Evolutionary conservation across 1,284 basidiomycete genomes (phyloP), one percentile per base, ranked within the genome.

Genomic region (Pascua sp.): DNA sequence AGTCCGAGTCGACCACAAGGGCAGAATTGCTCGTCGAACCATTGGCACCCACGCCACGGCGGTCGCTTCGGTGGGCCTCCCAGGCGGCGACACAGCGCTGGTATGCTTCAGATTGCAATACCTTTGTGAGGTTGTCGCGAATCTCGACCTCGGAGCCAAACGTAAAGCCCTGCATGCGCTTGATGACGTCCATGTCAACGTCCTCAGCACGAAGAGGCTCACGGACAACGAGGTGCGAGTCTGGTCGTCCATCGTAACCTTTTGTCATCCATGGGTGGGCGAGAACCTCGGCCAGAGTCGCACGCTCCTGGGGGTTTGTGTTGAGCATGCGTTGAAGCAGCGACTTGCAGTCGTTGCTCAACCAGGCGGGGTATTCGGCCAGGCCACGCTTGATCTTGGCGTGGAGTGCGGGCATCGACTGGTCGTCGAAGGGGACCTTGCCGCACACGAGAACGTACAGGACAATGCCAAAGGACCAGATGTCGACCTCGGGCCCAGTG

Each of bases 381-480:
- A 94, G 80, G 1, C 96, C 95, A 3, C 93, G 85, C 78, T 98
- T 99, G 80, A 99, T 98, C 81, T 98, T 98, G 43, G 95, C 95
- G 73, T 98, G 96, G 50, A 98, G 80, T 0, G 94, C 95, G 2
- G 95, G 96, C 95, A 98, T 98, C 71, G 89, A 93, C 78, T 98
- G 93, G 75, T 99, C 96, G 73, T 99, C 95, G 71, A 98, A 98
- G 0, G 95, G 95, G 1, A 98, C 95, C 78, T 96, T 98, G 52
- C 95, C 96, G 73, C 94, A 98, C 0, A 98, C 93, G 48, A 98
- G 83, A 12, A 97, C 94, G 70, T 98, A 98, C 11, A 98, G 83
- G 9, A 98, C 95, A 59, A 98, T 94, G 8, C 96, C 95, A 65
- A 98, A 98, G 70, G 91, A 95, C 95, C 96, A 98, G 0, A 98